These are phyloP conservation scores for Tetrapyrgos nigripes DNA, from an alignment of 1,284 basidiomycete genomes.

Conservation along the genomic window DNA sequence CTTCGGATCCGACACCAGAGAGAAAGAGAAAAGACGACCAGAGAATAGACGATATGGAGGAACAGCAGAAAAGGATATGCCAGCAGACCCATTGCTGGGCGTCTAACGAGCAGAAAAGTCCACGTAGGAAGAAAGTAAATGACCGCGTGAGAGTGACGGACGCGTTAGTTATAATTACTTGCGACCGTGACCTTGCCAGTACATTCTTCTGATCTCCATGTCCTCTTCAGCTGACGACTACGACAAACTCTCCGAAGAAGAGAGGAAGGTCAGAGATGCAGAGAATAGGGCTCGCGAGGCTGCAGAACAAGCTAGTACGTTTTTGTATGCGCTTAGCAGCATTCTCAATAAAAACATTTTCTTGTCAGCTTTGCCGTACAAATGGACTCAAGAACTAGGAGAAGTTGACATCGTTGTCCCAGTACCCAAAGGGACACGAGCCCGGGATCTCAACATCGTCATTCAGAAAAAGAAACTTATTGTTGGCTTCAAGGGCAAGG, in stretches of 20 bases:
- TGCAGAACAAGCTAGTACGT: conserved; percentile 85
- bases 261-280: conserved; percentile 77
- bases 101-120: not conserved
- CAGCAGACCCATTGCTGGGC: conserved; percentile 26
- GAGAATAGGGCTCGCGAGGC: conserved; percentile 73
- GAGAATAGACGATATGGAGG: conserved; percentile 63
- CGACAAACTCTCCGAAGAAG: conserved; percentile 81
- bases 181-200: not conserved
- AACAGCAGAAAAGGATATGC: conserved; percentile 51
- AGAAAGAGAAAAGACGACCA: conserved; percentile 47
- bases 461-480: conserved; percentile 86
- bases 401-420: conserved; percentile 87
- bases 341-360: conserved; percentile 25
- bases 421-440: conserved; percentile 88
- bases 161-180: not conserved
- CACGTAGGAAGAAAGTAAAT: not conserved
- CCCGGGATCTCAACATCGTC: conserved; percentile 75
- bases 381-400: conserved; percentile 90
- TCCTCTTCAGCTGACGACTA: conserved; percentile 60
- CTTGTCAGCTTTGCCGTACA: conserved; percentile 83
- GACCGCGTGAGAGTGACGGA: not conserved
- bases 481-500: conserved; percentile 86
- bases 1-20: conserved; percentile 44
- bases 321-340: conserved; percentile 11
- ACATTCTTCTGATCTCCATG: too few relatives aligned